These are phyloP conservation scores for Sporodiniella umbellata DNA, from an alignment of 371 early-diverging fungal species.

Conservation along the genomic window DNA sequence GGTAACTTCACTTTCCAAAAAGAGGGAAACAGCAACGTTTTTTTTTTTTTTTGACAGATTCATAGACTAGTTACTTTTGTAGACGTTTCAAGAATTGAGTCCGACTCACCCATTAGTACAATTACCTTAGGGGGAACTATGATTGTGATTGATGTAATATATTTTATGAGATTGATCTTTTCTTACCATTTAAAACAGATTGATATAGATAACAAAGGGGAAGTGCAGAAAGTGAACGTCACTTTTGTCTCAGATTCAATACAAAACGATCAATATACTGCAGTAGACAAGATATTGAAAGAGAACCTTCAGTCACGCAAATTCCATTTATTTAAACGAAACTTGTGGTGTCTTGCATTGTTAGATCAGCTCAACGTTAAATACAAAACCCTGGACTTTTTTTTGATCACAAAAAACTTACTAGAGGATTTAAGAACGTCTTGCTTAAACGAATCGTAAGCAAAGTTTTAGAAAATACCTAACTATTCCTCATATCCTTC, in stretches of 20 bases:
- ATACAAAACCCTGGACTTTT: constrained; percentile 50
- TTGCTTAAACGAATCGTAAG: constrained; percentile 43
- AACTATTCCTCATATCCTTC: too few species aligned
- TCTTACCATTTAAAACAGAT: constrained; percentile 27
- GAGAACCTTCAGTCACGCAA: constrained; percentile 44
- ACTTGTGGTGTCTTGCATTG: constrained; percentile 49
- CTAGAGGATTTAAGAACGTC: constrained; percentile 36
- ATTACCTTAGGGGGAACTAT: constrained; percentile 56
- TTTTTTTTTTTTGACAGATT: too few species aligned
- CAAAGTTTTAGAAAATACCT: neutral
- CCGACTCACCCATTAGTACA: constrained; percentile 42
- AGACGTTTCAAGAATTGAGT: constrained; percentile 45
- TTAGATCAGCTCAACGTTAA: constrained; percentile 52
- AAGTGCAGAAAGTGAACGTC: constrained; percentile 46
- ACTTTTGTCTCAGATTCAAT: constrained; percentile 53
- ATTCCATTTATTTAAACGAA: constrained; percentile 44
- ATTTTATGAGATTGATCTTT: neutral
- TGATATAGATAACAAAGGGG: constrained; percentile 52
- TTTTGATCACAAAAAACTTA: constrained; percentile 44
- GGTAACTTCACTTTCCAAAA: constrained; percentile 14
- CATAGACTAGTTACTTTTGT: constrained; percentile 50
- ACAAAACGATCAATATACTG: constrained; percentile 49
- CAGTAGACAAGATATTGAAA: constrained; percentile 51
- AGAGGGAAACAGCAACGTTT: too few species aligned
- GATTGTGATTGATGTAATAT: constrained; percentile 58